phyloP scores from a whole-genome alignment of 176 grass and related monocot genomes.

The Musa acuminata region DNA sequence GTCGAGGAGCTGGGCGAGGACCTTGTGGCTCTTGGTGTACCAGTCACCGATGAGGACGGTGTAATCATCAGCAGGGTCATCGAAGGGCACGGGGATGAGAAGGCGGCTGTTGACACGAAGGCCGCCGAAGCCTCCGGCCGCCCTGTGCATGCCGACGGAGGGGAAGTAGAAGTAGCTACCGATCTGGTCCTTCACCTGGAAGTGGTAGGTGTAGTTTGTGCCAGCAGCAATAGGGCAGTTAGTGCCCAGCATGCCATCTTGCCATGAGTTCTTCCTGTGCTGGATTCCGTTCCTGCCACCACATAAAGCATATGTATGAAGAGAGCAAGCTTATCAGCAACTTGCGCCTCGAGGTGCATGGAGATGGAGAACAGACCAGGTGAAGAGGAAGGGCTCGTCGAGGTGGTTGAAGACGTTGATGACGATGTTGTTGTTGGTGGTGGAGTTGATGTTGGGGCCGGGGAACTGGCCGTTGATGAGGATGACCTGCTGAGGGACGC shows the following conservation, averaged over 20 bases:
- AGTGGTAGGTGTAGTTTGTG: constrained; percentile 4
- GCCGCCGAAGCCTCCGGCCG: background rate
- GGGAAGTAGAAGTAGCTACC: constrained; percentile 12
- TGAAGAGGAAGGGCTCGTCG: background rate
- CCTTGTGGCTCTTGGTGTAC: background rate
- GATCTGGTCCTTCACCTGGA: constrained; percentile 9
- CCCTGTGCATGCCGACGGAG: constrained; percentile 7
- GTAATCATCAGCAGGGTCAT: background rate
- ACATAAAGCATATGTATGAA: background rate
- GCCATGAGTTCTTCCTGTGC: constrained; percentile 5
- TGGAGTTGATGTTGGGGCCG: constrained; percentile 10
- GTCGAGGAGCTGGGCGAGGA: background rate
- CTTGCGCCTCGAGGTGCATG: background rate
- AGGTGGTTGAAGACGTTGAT: background rate
- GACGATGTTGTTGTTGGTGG: constrained; percentile 2
- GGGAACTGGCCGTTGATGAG: constrained; percentile 10
- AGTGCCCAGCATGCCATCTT: background rate
- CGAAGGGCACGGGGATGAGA: background rate
- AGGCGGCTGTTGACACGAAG: background rate
- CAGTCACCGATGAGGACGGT: constrained; percentile 3
- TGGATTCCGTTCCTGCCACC: background rate
- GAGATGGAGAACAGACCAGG: background rate
- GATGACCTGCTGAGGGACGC: constrained; percentile 6
- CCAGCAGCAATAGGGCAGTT: background rate
- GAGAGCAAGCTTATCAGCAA: background rate